A percentile compares a stretch with the other conserved stretches of the same genome.
These are phyloP conservation scores for Diddensiella transvaalensis DNA, from an alignment of 805 yeast species.

Conservation along the genomic window DNA sequence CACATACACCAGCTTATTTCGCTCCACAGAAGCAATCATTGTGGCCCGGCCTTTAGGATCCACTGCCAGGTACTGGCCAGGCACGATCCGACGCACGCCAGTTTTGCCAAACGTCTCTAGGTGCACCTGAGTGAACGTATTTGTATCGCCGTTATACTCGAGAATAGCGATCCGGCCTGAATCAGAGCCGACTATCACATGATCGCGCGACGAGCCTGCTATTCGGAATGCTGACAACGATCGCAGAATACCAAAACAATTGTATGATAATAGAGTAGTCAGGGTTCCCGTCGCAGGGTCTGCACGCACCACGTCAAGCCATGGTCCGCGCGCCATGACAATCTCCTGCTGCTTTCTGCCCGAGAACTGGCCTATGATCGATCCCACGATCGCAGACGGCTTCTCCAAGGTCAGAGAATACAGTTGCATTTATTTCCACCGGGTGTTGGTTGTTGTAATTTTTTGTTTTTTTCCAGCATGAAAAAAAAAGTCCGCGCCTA, in stretches of 20 bases:
- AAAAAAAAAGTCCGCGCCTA: no score
- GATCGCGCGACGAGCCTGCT: constrained; percentile 53
- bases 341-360: constrained; percentile 60
- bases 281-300: constrained; percentile 58
- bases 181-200: constrained; percentile 69
- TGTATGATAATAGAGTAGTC: constrained; percentile 39
- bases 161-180: constrained; percentile 66
- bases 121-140: constrained; percentile 42
- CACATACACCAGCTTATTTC: constrained; percentile 66
- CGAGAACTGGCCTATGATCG: constrained; percentile 68
- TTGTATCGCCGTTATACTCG: constrained; percentile 40
- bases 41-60: constrained; percentile 73
- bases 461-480: neutral
- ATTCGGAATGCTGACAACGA: constrained; percentile 48
- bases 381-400: constrained; percentile 50
- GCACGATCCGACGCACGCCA: constrained; percentile 70
- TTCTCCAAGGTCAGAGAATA: constrained; percentile 69
- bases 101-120: constrained; percentile 67
- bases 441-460: neutral
- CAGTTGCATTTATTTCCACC: constrained; percentile 30
- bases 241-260: constrained; percentile 58
- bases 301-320: constrained; percentile 50
- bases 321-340: constrained; percentile 53
- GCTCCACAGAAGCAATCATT: constrained; percentile 69
- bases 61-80: constrained; percentile 66